Evolutionary conservation across 768 basidiomycete species (phyloP).

Genomic region (Lentinus tigrinus): DNA sequence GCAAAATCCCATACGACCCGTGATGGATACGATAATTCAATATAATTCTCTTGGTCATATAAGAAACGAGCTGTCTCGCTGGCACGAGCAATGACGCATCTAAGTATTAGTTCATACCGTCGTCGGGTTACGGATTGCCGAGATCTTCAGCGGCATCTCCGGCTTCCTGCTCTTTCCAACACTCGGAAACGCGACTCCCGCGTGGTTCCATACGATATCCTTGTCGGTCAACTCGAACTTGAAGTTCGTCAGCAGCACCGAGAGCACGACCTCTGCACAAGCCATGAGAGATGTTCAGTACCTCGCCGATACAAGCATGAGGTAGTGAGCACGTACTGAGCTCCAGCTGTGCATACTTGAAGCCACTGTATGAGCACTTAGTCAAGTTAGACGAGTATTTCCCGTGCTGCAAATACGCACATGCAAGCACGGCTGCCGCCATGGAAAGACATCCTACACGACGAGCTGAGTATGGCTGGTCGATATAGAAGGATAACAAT

Average conservation of each 20-base stretch:
- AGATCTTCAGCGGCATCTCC: slow-evolving; percentile 23
- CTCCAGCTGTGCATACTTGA: slow-evolving; percentile 38
- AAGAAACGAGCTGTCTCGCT: no score
- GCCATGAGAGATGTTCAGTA: no score
- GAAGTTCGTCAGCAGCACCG: slow-evolving; percentile 24
- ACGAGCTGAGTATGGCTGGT: no score
- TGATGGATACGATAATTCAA: no score
- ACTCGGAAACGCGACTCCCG: slow-evolving; percentile 26
- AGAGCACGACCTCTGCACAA: slow-evolving; percentile 26
- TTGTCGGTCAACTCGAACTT: slow-evolving; percentile 21
- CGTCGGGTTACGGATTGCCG: not conserved
- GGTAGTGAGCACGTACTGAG: not conserved
- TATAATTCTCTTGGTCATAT: slow-evolving; percentile 10
- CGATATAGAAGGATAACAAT: no score
- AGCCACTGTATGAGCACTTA: slow-evolving; percentile 29
- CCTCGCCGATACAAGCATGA: not conserved
- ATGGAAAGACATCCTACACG: slow-evolving; percentile 36
- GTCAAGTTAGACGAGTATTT: no score
- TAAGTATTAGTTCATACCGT: no score
- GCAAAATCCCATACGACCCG: no score
- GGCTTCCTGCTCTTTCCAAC: slow-evolving; percentile 12
- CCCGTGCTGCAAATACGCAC: slow-evolving; percentile 18
- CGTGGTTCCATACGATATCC: slow-evolving; percentile 27
- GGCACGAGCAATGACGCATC: not conserved
- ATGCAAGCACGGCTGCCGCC: slow-evolving; percentile 36